Conservation (phyloP, 129 eudicot species). For the Tanacetum coccineum region DNA sequence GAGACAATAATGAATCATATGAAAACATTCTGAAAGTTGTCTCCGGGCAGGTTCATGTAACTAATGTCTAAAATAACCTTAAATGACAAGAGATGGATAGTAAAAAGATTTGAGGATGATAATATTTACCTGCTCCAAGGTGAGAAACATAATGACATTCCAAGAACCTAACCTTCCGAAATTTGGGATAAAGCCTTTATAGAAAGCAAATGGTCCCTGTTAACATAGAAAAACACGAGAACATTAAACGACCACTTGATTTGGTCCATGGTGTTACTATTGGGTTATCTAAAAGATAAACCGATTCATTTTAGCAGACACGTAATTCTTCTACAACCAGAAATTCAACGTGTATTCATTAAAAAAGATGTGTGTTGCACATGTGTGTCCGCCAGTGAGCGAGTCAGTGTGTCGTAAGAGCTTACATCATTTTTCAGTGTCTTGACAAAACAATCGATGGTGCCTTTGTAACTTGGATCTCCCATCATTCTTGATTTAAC, state of each 20-base stretch:
- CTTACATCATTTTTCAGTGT: conserved; percentile 92
- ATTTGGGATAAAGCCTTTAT: too few species aligned
- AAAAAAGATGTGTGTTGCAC: not conserved
- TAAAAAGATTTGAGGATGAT: not conserved
- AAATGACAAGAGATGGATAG: not conserved
- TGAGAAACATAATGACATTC: too few species aligned
- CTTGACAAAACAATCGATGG: conserved; percentile 82
- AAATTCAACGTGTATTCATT: too few species aligned
- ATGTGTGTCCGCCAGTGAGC: not conserved
- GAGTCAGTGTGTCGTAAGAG: not conserved
- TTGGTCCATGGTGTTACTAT: too few species aligned
- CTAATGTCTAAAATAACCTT: conserved; percentile 7
- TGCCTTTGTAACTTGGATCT: conserved; percentile 77
- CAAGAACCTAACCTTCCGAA: too few species aligned
- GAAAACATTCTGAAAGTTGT: not conserved
- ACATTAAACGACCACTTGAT: too few species aligned
- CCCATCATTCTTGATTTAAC: conserved; percentile 99
- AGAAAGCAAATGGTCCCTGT: too few species aligned
- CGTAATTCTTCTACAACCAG: too few species aligned
- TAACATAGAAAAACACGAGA: too few species aligned
- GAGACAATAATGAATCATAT: conserved; percentile 19
- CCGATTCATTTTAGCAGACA: too few species aligned
- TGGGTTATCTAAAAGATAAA: too few species aligned
- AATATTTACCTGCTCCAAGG: conserved; percentile 75
- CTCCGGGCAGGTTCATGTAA: not conserved